These are phyloP conservation scores for Aspergillus cristatus DNA, from an alignment of 495 filamentous ascomycete species.

Conservation along the genomic window DNA sequence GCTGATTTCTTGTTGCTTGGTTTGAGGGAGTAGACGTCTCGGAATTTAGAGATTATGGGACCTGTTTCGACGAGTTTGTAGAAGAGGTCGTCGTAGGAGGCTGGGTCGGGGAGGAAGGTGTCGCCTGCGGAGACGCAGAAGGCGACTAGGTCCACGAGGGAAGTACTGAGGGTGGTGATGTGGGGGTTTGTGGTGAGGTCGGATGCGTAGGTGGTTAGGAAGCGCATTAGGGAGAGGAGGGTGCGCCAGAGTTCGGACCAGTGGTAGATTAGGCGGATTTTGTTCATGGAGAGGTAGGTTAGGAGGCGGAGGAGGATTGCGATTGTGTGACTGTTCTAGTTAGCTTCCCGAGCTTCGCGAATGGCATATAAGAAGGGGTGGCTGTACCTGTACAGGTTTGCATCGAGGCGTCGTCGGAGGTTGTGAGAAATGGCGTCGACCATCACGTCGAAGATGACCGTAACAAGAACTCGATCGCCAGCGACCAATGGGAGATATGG, in stretches of 20 bases:
- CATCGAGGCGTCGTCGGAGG: constrained; percentile 73
- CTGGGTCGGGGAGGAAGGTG: constrained; percentile 80
- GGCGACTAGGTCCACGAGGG: constrained; percentile 73
- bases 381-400: constrained; percentile 73
- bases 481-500: constrained; percentile 74
- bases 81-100: constrained; percentile 91
- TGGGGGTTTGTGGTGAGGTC: constrained; percentile 58
- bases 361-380: too few relatives aligned
- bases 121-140: constrained; percentile 83
- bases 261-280: constrained; percentile 74
- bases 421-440: constrained; percentile 93
- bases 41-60: constrained; percentile 74
- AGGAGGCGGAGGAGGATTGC: constrained; percentile 72
- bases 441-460: constrained; percentile 73
- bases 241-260: constrained; percentile 94
- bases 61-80: constrained; percentile 95
- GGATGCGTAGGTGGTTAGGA: constrained; percentile 73
- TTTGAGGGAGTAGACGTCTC: constrained; percentile 52
- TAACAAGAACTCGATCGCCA: constrained; percentile 60
- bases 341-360: too few relatives aligned
- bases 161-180: constrained; percentile 41
- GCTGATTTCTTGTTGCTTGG: constrained; percentile 10
- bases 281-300: constrained; percentile 71
- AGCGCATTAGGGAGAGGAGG: constrained; percentile 80
- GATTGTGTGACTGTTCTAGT: constrained; percentile 38